A percentile compares a stretch with the other conserved stretches of the same genome.
These are phyloP conservation scores for Chiua virens DNA, from an alignment of 768 basidiomycete species.

Conservation along the genomic window DNA sequence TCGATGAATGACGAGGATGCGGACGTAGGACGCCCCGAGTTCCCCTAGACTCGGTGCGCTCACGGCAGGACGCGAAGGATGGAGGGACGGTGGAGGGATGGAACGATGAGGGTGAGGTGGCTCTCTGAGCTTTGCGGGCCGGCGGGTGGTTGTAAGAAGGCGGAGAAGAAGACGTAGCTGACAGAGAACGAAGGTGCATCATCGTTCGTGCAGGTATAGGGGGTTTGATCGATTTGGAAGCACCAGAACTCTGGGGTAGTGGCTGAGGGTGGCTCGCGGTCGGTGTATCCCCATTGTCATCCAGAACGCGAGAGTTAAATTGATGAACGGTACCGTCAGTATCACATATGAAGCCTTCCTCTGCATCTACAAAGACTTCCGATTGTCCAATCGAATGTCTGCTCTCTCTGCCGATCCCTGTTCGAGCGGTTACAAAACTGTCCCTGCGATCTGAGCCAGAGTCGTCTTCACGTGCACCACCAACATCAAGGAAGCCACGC, in stretches of 20 bases:
- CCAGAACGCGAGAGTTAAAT: conserved; percentile 17
- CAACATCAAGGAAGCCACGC: conserved; percentile 22
- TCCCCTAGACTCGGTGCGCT: conserved; percentile 30
- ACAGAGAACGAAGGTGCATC: conserved; percentile 16
- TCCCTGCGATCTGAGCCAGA: conserved; percentile 52
- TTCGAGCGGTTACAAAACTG: conserved; percentile 54
- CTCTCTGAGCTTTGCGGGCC: conserved; percentile 17
- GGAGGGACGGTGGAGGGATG: conserved; percentile 1
- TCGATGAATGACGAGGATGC: conserved; percentile 53
- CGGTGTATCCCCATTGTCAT: conserved; percentile 10
- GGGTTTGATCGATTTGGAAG: conserved; percentile 14
- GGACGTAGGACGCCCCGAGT: conserved; percentile 27
- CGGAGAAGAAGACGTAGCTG: conserved; percentile 21
- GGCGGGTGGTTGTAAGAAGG: conserved; percentile 25
- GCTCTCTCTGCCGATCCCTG: conserved; percentile 29
- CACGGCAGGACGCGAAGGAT: conserved; percentile 11
- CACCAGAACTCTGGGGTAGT: not conserved
- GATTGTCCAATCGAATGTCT: conserved; percentile 30
- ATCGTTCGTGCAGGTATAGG: conserved; percentile 19
- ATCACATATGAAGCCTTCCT: conserved; percentile 23
- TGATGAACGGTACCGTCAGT: conserved; percentile 23
- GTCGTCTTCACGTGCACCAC: conserved; percentile 37
- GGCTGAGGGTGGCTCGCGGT: not conserved
- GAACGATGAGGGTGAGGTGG: conserved; percentile 15
- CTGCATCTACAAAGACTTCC: conserved; percentile 29